Conservation (phyloP, 2,329 filamentous ascomycete genomes). For the Furcasterigmium sp. region DNA sequence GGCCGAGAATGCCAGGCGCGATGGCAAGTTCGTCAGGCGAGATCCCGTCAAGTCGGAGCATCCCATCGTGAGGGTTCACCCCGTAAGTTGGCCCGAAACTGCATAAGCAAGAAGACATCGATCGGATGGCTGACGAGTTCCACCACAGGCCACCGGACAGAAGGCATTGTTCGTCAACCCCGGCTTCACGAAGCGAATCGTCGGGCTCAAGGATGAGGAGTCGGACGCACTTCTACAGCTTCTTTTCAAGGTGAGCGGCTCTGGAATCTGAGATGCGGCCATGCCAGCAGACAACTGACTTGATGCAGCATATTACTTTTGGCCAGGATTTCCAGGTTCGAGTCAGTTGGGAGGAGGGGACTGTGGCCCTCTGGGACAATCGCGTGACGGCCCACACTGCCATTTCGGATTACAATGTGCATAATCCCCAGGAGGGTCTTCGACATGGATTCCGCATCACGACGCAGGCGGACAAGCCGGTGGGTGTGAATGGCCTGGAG, state of each 20-base stretch:
- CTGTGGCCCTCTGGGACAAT: slow-evolving; percentile 67
- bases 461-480: slow-evolving; percentile 29
- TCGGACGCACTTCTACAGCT: slow-evolving; percentile 71
- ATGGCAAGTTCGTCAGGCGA: slow-evolving; percentile 40
- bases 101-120: too few species aligned
- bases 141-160: slow-evolving; percentile 15
- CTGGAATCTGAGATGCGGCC: background rate
- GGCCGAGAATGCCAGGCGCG: slow-evolving; percentile 25
- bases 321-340: slow-evolving; percentile 65
- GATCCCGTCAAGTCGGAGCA: slow-evolving; percentile 62
- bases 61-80: slow-evolving; percentile 64
- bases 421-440: slow-evolving; percentile 30
- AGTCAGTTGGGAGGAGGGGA: slow-evolving; percentile 58
- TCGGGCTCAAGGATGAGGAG: slow-evolving; percentile 83
- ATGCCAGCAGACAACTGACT: background rate
- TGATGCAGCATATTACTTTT: slow-evolving; percentile 33
- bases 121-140: too few species aligned
- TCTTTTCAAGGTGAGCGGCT: slow-evolving; percentile 42
- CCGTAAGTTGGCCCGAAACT: slow-evolving; percentile 33
- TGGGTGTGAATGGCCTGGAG: slow-evolving; percentile 29
- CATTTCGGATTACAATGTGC: slow-evolving; percentile 36
- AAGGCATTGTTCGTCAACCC: slow-evolving; percentile 22
- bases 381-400: slow-evolving; percentile 43
- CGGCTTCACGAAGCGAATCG: slow-evolving; percentile 65
- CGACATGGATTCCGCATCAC: slow-evolving; percentile 36